Evolutionary conservation across 2,329 filamentous ascomycete genomes (phyloP).

Genomic region (Alternaria triticina): DNA sequence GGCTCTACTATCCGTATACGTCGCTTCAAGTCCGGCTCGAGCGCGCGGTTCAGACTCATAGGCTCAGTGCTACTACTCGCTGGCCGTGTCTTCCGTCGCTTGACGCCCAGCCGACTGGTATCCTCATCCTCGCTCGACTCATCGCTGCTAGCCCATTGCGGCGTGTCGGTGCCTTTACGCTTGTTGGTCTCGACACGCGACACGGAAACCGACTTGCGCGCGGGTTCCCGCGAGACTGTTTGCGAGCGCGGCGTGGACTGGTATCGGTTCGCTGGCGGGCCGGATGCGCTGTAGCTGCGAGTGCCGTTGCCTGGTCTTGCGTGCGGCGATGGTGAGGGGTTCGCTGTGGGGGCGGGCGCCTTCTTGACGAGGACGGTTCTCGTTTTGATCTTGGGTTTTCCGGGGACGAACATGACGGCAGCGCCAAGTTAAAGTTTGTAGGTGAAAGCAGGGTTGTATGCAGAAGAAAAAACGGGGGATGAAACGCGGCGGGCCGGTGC

Average conservation of each 20-base stretch:
- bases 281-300: slow-evolving; percentile 20
- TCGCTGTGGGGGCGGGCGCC: slow-evolving; percentile 19
- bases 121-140: slow-evolving; percentile 38
- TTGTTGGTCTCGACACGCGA: slow-evolving; percentile 36
- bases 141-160: slow-evolving; percentile 43
- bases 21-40: slow-evolving; percentile 45
- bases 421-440: slow-evolving; percentile 8
- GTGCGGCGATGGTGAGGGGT: slow-evolving; percentile 14
- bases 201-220: slow-evolving; percentile 36
- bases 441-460: slow-evolving; percentile 6
- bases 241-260: slow-evolving; percentile 26
- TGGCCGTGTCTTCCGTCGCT: slow-evolving; percentile 41
- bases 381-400: slow-evolving; percentile 44
- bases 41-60: slow-evolving; percentile 41
- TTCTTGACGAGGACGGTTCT: slow-evolving; percentile 42
- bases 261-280: slow-evolving; percentile 37
- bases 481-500: slow-evolving; percentile 10
- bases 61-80: slow-evolving; percentile 48
- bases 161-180: slow-evolving; percentile 44
- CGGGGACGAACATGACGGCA: slow-evolving; percentile 36
- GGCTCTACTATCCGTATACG: slow-evolving; percentile 38
- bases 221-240: slow-evolving; percentile 22
- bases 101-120: slow-evolving; percentile 34
- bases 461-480: background rate
- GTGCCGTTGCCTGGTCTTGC: slow-evolving; percentile 12